phyloP scores from a whole-genome alignment of 306 rosid genomes.

The cucumber (Cucumis sativus) region DNA sequence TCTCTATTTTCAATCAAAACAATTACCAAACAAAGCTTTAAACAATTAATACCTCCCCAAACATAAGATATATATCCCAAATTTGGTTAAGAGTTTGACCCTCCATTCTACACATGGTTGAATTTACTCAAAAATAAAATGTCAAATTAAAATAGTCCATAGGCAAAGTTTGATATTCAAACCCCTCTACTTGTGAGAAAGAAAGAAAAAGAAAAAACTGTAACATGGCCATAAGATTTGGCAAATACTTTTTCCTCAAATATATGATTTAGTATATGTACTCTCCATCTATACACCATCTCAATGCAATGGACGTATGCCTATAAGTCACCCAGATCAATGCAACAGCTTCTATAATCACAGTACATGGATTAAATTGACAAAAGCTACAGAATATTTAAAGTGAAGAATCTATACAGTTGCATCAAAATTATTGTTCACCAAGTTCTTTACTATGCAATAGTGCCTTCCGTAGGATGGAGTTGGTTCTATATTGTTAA shows the following conservation, averaged over 20 bases:
- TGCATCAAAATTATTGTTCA: background rate
- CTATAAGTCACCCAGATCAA: background rate
- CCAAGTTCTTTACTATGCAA: background rate
- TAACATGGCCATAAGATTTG: background rate
- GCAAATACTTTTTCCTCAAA: background rate
- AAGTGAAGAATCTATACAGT: slow-evolving; percentile 8
- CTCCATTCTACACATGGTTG: background rate
- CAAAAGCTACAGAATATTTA: background rate
- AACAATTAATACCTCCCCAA: too few species aligned
- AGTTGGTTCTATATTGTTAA: slow-evolving; percentile 6
- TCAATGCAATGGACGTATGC: background rate
- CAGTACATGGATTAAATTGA: background rate
- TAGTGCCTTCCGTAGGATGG: background rate
- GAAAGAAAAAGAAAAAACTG: too few species aligned
- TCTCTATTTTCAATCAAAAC: background rate
- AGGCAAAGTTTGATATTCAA: too few species aligned
- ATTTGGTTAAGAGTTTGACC: background rate
- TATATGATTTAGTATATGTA: background rate
- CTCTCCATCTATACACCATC: background rate
- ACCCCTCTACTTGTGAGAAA: too few species aligned
- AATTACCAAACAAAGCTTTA: background rate
- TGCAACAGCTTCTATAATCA: background rate
- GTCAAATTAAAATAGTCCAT: background rate
- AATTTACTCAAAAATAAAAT: background rate
- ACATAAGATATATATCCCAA: background rate